Evolutionary conservation across 1,284 basidiomycete species (phyloP), one percentile per base, ranked within the genome.

Genomic region (Meira miltonrushii): DNA sequence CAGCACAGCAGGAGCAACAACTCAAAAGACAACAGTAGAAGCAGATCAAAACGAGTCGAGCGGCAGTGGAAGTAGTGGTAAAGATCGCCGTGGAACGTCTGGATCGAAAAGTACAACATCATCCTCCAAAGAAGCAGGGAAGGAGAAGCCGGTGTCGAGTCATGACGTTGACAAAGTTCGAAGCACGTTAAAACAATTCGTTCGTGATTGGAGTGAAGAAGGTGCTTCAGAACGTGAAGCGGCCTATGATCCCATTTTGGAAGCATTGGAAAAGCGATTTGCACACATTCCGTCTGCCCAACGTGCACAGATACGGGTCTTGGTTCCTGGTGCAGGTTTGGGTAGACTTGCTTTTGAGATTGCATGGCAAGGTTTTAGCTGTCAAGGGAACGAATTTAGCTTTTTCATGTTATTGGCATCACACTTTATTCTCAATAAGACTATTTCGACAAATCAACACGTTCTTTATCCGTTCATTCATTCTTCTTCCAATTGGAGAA

Each of bases 301-400:
- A 23, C 60, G 65, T 12, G 43, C 5, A 13, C 53, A 39, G 25
- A 56, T 69, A 8, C 63, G 66, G 38, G 52, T 76, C 15, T 65
- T 78, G 10, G 75, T 78, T 0, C 75, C 75, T 2, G 75, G 75
- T 23, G 71, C 73, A 25, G 75, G 75, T 2, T 57, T 77, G 0
- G 75, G 74, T 13, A 62, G 75, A 1, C 60, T 78, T 0, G 71
- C 75, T 0, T 78, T 66, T 39, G 75, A 78, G 13, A 62, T 72
- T 33, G 74, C 74, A 10, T 50, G 54, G 17, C 59, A 55, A 15
- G 75, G 75, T 2, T 78, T 65, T 56, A 55, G 58, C 39, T 67
- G 63, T 37, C 75, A 78, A 54, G 75, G 73, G 57, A 78, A 78
- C 65, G 75, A 78, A 53, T 78, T 77, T 49, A 53, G 50, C 28